Base-by-base conservation (phyloP, 306 rosid genomes). In the Cercis canadensis region DNA sequence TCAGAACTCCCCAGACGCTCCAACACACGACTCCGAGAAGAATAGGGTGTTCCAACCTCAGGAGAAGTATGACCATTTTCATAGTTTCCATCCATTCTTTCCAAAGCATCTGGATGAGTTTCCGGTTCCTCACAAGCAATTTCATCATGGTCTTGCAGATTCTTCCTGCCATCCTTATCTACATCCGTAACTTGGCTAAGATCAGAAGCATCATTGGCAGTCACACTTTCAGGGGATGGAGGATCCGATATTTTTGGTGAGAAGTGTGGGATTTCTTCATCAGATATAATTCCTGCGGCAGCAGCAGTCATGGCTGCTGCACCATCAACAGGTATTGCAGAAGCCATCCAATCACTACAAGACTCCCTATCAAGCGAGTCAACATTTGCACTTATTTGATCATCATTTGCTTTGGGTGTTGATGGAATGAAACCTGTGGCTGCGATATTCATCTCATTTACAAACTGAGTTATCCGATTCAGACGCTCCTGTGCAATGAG, bases 401-500 rank as follows among this genome's bases (percentile, higher is more conserved):
- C 84, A 67, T 78, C 79, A n/a, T n/a, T n/a, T 44, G 49, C 57
- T 70, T 72, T 89, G 45, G 82, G 75, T 29, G 65, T 40, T 21
- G 89, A 53, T 37, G 94, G 85, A 65, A 66, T 75, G 78, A 74
- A 67, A 56, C 85, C 85, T 80, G 57, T 58, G 44, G 83, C 85
- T 80, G 57, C 54, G 44, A 84, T 88, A 74, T 73, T 66, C 77
- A 87, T 73, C 55, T 89, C 91, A 68, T 58, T 83, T 67, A 86
- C 70, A 75, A 94, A 86, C 80, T 94, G 85, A 14, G 93, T 90
- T 77, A 94, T 89, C 60, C 97, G 85, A 69, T 82, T 89, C 81
- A 94, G 85, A 64, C 98, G 98, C 84, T 90, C 97, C 86, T 94
- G 96, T 75, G 97, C 92, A 82, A 92, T 69, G 78, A 94, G 87